phyloP scores from a whole-genome alignment of 1,284 basidiomycete species.

The Ustilago lituana region DNA sequence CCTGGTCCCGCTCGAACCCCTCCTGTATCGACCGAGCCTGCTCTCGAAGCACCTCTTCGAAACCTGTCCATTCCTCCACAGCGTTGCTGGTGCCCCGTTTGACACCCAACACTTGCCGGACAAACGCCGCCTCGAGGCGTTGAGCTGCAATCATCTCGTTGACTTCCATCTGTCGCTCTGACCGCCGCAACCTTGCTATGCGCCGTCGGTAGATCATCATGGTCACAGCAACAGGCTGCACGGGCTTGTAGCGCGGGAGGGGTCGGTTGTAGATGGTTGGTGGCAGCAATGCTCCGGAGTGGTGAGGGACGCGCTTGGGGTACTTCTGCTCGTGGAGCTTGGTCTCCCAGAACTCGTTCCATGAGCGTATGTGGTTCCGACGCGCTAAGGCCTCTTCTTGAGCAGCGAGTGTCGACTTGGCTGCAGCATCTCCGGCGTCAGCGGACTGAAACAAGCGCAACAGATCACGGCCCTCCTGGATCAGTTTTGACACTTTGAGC shows the following conservation, averaged over 20 bases:
- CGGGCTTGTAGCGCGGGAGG: conserved; percentile 62
- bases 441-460: conserved; percentile 10
- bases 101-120: conserved; percentile 3
- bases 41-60: conserved; percentile 9
- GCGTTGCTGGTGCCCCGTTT: neutral
- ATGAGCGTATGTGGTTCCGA: conserved; percentile 17
- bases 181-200: conserved; percentile 33
- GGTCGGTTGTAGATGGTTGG: conserved; percentile 59
- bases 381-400: conserved; percentile 18
- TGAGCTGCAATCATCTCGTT: conserved; percentile 37
- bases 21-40: conserved; percentile 11
- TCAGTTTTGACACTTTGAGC: conserved; percentile 6
- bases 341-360: conserved; percentile 18
- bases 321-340: conserved; percentile 38
- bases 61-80: neutral
- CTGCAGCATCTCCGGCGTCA: conserved; percentile 8
- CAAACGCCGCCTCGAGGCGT: conserved; percentile 1
- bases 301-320: conserved; percentile 43
- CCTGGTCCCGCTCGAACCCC: conserved; percentile 46
- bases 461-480: conserved; percentile 14
- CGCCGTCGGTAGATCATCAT: conserved; percentile 64
- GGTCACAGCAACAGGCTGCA: conserved; percentile 55
- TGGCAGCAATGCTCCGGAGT: conserved; percentile 59
- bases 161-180: conserved; percentile 39
- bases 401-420: conserved; percentile 1